Evolutionary conservation across 2,329 filamentous ascomycete species (phyloP), one percentile per base, ranked within the genome.

Genomic region (Zymoseptoria pseudotritici): DNA sequence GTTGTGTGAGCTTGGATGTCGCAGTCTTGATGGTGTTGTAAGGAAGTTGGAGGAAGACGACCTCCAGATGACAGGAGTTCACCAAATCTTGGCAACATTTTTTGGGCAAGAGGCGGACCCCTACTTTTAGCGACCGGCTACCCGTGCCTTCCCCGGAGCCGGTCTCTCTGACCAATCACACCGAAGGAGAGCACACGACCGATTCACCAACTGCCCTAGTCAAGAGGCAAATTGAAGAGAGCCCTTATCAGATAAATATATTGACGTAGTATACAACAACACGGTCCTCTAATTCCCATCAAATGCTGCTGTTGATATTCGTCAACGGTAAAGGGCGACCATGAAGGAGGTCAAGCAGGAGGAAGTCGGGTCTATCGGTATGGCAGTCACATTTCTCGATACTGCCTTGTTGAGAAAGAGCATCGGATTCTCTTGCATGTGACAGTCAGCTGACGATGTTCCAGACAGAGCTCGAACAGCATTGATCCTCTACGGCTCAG

Each of bases 401-500:
- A 50, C 21, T 36, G 36, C 50, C 29, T 46, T 51, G n/a, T 58
- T 24, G 24, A 57, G 46, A 46, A 46, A 46, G 36, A 46, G 36
- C 36, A 46, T 5, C 17, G 36, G 13, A 46, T n/a, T 31, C 53
- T 13, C 29, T 52, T 53, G 50, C 24, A 46, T 19, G 46, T 49
- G 49, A 52, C 21, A 24, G 19, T 55, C 24, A n/a, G 21, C 42
- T 21, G 46, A 59, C 57, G 20, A 50, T 19, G 36, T 46, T 10
- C 24, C 21, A 21, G 22, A 13, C 31, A 22, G 54, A 56, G 46
- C 55, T 21, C 68, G 82, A 66, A 82, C 77, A 50, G 84, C 82
- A 56, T 83, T 96, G 66, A 81, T 99, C 60, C 82, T 96, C 36
- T 99, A 96, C 76, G 94, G 91, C 58, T 95, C 93, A 49, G 94